These are phyloP conservation scores for Dichomitus squalens DNA, from an alignment of 1,284 basidiomycete species.

Conservation along the genomic window DNA sequence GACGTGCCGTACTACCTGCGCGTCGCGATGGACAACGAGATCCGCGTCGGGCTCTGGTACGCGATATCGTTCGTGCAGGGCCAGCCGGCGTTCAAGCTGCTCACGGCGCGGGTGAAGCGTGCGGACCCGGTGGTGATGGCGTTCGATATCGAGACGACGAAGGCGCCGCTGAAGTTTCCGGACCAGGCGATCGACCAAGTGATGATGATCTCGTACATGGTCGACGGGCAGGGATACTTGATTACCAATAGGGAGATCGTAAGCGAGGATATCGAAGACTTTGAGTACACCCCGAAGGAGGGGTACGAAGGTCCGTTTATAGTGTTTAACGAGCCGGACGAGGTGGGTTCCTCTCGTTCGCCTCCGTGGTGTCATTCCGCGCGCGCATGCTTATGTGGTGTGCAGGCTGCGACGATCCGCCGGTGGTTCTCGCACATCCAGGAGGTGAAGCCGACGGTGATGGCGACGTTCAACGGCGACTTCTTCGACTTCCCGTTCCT, in stretches of 20 bases:
- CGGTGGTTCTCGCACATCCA: conserved; percentile 95
- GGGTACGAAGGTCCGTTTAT: conserved; percentile 98
- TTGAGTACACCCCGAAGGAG: conserved; percentile 98
- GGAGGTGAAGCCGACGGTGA: conserved; percentile 93
- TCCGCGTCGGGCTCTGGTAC: conserved; percentile 98
- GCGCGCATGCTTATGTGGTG: background rate
- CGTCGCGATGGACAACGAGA: conserved; percentile 97
- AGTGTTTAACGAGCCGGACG: conserved; percentile 94
- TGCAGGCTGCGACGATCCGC: conserved; percentile 73
- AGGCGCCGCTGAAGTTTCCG: conserved; percentile 98
- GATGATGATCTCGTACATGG: conserved; percentile 99
- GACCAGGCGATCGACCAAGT: conserved; percentile 96
- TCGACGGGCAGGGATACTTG: conserved; percentile 95
- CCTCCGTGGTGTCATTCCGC: no score
- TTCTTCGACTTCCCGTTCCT: conserved; percentile 99
- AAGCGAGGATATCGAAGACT: conserved; percentile 96
- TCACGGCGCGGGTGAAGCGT: conserved; percentile 92
- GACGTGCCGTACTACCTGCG: conserved; percentile 98
- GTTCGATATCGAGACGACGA: conserved; percentile 98
- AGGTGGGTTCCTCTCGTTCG: conserved; percentile 61
- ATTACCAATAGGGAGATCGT: conserved; percentile 99
- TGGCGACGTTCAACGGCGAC: conserved; percentile 99
- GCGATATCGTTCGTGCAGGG: conserved; percentile 84
- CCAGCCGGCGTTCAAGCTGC: conserved; percentile 72
- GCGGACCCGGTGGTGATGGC: conserved; percentile 99